Conservation (phyloP, 225 moss, liverwort and hornwort species). For the Ulota crispa region DNA sequence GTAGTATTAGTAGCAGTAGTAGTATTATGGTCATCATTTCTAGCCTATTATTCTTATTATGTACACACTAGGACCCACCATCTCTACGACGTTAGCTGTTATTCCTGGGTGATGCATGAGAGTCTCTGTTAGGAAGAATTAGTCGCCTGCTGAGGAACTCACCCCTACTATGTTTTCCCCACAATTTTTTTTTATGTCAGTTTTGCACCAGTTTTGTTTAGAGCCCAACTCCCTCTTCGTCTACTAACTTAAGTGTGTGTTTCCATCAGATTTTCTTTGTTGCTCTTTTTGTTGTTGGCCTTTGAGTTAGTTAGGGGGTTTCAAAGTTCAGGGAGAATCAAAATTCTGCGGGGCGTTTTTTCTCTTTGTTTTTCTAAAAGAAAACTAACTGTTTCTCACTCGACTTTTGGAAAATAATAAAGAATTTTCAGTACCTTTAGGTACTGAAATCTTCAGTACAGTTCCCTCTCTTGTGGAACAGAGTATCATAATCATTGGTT, state of each 20-base stretch:
- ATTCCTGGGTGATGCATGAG: slow-evolving; percentile 25
- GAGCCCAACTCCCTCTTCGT: not conserved
- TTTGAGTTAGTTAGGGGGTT: too few relatives aligned
- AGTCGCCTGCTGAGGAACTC: slow-evolving; percentile 33
- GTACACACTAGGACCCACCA: slow-evolving; percentile 19
- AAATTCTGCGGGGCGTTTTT: too few relatives aligned
- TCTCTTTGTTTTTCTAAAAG: too few relatives aligned
- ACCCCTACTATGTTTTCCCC: slow-evolving; percentile 35
- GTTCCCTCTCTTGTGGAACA: too few relatives aligned
- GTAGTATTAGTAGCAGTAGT: too few relatives aligned
- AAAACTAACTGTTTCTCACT: too few relatives aligned
- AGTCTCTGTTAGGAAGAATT: slow-evolving; percentile 37
- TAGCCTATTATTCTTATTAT: slow-evolving; percentile 32
- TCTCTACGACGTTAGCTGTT: slow-evolving; percentile 25
- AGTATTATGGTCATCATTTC: not conserved
- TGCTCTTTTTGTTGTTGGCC: not conserved
- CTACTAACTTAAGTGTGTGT: not conserved
- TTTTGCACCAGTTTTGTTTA: slow-evolving; percentile 49
- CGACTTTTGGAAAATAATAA: too few relatives aligned
- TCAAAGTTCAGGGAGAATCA: too few relatives aligned
- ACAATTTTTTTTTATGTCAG: slow-evolving; percentile 42
- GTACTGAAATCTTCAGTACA: too few relatives aligned
- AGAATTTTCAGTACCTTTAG: too few relatives aligned
- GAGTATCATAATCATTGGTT: too few relatives aligned
- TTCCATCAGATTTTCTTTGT: not conserved